Evolutionary conservation across 2,329 filamentous ascomycete genomes (phyloP), one percentile per base, ranked within the genome.

Genomic region (Tolypocladium nubicola): DNA sequence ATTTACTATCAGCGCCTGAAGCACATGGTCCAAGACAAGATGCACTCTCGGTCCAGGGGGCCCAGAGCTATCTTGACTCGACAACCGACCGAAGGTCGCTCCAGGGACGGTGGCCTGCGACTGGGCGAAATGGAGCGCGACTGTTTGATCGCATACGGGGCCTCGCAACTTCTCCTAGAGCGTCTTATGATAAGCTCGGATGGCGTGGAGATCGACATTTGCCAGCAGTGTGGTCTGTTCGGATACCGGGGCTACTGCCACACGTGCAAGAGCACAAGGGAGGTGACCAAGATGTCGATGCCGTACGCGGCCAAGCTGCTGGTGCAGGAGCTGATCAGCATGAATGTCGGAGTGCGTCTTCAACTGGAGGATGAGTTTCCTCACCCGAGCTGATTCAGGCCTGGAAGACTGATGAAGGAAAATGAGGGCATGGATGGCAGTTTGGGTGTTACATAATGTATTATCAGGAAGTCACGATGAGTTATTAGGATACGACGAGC

Each of bases 11-110:
- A 99, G 78, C 96, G 96, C 64, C 84, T 99, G 63, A 99, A 99
- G 82, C 94, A 99, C 80, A 99, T 99, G 94, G 94, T 99, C 4
- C 92, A 97, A 72, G 94, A 99, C 71, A 99, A 99, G 77, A 97
- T 99, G 94, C 94, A 99, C 75, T 93, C 90, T 38, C 90, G 94
- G 60, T 86, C 93, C 2, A 87, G 90, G 16, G 95, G 95, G 0
- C 95, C 94, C 0, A 83, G 89, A 14, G 93, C 93, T 33, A 94
- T 96, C 62, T 80, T 99, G 33, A 99, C 94, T 1, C 86, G 94
- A 11, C 94, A 99, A 71, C 94, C 94, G 0, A 99, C 93, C 0
- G 94, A 99, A 76, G 94, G 94, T 79, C 85, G 94, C 65, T 96
- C 92, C 10, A 80, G 93, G 58, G 90, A 96, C 63, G 94, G 94